These are phyloP conservation scores for Alternaria ventricosa DNA, from an alignment of 2,329 filamentous ascomycete species.

Conservation along the genomic window DNA sequence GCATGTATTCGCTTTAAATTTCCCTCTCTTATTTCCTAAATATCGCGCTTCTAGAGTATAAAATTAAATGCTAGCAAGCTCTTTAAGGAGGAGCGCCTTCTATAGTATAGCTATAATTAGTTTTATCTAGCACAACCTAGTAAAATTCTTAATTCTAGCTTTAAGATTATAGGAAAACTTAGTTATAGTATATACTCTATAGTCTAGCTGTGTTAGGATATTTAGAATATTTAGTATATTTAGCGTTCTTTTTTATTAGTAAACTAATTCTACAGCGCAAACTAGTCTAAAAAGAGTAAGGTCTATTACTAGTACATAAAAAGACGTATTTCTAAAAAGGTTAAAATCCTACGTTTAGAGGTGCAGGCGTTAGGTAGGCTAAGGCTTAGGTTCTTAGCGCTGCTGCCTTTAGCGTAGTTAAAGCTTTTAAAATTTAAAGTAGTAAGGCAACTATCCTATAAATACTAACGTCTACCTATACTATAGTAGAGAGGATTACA, in stretches of 20 bases:
- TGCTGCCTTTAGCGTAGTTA: too few species aligned
- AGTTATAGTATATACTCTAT: conserved; percentile 36
- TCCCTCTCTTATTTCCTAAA: conserved; percentile 23
- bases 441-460: too few species aligned
- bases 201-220: conserved; percentile 36
- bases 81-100: conserved; percentile 28
- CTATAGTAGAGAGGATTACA: too few species aligned
- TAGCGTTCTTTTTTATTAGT: conserved; percentile 24
- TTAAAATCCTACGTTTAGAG: too few species aligned
- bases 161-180: conserved; percentile 34
- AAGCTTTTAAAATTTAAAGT: too few species aligned
- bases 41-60: conserved; percentile 28
- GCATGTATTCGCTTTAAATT: conserved; percentile 30
- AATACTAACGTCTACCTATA: too few species aligned
- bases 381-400: too few species aligned
- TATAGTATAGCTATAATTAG: conserved; percentile 26
- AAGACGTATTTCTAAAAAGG: too few species aligned
- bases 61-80: conserved; percentile 26
- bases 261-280: too few species aligned
- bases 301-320: too few species aligned
- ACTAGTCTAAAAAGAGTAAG: too few species aligned
- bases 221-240: conserved; percentile 29
- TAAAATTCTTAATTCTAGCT: conserved; percentile 29
- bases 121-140: conserved; percentile 34
- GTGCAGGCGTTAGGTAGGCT: too few species aligned